A percentile compares a stretch with the other conserved stretches of the same genome.
These are phyloP conservation scores for Camellia lanceoleosa DNA, from an alignment of 148 eudicot species.

Conservation along the genomic window DNA sequence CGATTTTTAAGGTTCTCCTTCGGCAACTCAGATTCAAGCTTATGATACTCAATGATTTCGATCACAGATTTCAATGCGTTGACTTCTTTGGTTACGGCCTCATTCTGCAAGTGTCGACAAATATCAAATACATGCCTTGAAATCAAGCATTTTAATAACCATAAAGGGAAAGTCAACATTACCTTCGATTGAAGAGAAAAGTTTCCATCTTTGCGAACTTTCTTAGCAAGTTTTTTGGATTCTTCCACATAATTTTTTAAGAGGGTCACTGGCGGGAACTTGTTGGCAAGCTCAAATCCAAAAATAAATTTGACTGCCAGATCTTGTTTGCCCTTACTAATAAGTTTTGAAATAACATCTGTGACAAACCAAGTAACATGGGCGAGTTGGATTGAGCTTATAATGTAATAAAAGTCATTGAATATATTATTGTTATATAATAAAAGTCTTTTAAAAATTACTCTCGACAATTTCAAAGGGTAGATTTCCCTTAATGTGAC, in stretches of 20 bases:
- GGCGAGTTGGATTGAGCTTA: neutral
- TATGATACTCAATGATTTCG: conserved; percentile 27
- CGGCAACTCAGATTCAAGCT: conserved; percentile 35
- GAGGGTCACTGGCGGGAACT: conserved; percentile 42
- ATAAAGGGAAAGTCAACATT: neutral
- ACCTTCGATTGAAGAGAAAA: conserved; percentile 26
- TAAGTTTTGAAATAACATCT: conserved; percentile 34
- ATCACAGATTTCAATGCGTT: conserved; percentile 32
- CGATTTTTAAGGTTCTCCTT: conserved; percentile 25
- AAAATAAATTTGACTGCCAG: conserved; percentile 30
- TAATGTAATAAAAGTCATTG: neutral
- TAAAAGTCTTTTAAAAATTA: neutral
- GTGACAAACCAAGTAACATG: conserved; percentile 1
- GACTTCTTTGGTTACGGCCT: conserved; percentile 31
- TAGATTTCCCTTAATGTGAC: too few species aligned
- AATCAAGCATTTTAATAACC: neutral
- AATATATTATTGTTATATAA: neutral
- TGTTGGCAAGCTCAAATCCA: conserved; percentile 33
- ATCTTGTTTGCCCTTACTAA: conserved; percentile 32
- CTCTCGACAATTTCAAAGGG: too few species aligned
- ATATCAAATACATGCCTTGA: neutral
- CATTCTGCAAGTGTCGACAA: conserved; percentile 21
- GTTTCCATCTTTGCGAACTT: conserved; percentile 22
- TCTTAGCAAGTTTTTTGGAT: conserved; percentile 21
- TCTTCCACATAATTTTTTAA: conserved; percentile 29